Base-by-base conservation (phyloP, 306 rosid species). In the Cucurbita pepo region DNA sequence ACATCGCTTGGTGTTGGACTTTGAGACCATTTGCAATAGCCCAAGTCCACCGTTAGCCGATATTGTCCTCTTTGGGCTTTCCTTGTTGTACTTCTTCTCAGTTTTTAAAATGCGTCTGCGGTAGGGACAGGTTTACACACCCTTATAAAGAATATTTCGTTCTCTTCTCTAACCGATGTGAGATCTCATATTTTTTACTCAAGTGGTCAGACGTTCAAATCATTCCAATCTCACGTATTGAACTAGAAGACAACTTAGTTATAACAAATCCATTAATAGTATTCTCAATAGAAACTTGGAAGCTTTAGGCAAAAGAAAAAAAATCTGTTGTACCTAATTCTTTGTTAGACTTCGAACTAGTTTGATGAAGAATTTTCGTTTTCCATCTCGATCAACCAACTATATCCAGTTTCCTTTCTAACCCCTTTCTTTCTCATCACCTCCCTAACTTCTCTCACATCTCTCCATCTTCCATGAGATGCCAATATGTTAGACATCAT, bases 401-500 rank as follows among this genome's bases (percentile, higher is more conserved):
- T 90, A 80, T 77, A 77, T 36, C 88, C 89, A 5, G 79, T 87
- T 72, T 80, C 83, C 80, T 88, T 90, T 73, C 84, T 82, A 77
- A 88, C 77, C 60, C 74, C 79, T 60, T 75, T 85, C 67, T 18
- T 80, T 69, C 59, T 83, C 87, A 88, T 88, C 63, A 83, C 71
- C 36, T 78, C 77, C 84, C 95, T 82, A 52, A 86, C 79, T 71
- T 45, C 79, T 78, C 53, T 72, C 50, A 71, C 96, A 75, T 88
- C 87, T 78, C 86, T 84, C 96, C 95, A 88, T 77, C 85, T 82
- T 55, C 79, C 88, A 75, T 73, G 76, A 21, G 78, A 81, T n/a
- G 95, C 91, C 37, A 82, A 85, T 72, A 86, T 75, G 54, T 90
- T 88, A 4, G 88, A 88, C 82, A 90, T 37, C 78, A 43, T 83